These are phyloP conservation scores for Ceratorhiza oryzae-sativae DNA, from an alignment of 1,284 basidiomycete species.

Conservation along the genomic window DNA sequence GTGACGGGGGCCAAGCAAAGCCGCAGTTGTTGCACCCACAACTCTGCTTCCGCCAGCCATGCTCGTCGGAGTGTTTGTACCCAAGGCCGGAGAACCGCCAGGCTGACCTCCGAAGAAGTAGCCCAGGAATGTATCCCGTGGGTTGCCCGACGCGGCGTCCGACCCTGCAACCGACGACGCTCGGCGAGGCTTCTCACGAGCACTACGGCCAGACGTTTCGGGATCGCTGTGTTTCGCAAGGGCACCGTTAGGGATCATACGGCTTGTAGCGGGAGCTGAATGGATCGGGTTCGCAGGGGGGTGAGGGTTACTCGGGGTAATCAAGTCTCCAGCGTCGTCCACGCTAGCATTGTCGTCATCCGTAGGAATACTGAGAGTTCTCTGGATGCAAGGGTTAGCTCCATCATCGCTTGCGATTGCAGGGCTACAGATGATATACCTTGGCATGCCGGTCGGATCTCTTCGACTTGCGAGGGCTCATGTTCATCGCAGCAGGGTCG, in stretches of 20 bases:
- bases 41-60: slow-evolving; percentile 40
- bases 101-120: slow-evolving; percentile 92
- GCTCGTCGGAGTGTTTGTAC: slow-evolving; percentile 38
- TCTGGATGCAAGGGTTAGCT: slow-evolving; percentile 38
- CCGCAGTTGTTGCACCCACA: slow-evolving; percentile 33
- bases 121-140: slow-evolving; percentile 90
- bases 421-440: slow-evolving; percentile 1
- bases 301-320: slow-evolving; percentile 52
- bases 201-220: slow-evolving; percentile 1
- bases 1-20: slow-evolving; percentile 34
- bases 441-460: slow-evolving; percentile 15
- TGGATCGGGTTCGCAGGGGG: slow-evolving; percentile 45
- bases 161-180: slow-evolving; percentile 30
- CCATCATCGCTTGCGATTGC: not conserved
- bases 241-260: slow-evolving; percentile 46
- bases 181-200: slow-evolving; percentile 19
- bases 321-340: slow-evolving; percentile 63
- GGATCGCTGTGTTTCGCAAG: slow-evolving; percentile 25
- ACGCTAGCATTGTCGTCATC: slow-evolving; percentile 52
- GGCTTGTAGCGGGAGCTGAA: not conserved
- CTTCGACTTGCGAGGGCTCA: slow-evolving; percentile 27
- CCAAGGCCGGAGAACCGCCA: slow-evolving; percentile 49
- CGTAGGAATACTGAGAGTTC: slow-evolving; percentile 55
- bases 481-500: slow-evolving; percentile 56
- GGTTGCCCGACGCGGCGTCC: slow-evolving; percentile 50